These are phyloP conservation scores for Rhynchosporium agropyri DNA, from an alignment of 2,329 filamentous ascomycete genomes.

Conservation along the genomic window DNA sequence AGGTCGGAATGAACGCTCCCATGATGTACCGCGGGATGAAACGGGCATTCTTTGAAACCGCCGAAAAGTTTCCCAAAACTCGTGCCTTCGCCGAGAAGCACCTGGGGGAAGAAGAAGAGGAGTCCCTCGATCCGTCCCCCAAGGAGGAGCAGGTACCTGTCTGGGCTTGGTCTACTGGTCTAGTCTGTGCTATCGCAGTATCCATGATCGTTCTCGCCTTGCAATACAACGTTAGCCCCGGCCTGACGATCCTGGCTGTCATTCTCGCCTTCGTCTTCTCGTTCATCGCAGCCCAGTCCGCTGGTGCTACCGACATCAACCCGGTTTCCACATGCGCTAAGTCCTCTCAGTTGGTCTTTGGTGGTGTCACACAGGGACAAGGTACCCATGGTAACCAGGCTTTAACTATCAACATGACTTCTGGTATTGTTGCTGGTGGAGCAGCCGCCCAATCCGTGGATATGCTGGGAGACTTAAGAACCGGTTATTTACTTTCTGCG, in stretches of 20 bases:
- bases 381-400: background rate
- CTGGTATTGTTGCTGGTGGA: constrained; percentile 11
- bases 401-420: constrained; percentile 9
- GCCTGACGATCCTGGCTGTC: constrained; percentile 2
- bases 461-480: constrained; percentile 12
- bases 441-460: constrained; percentile 8
- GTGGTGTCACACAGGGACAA: constrained; percentile 14
- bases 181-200: constrained; percentile 1
- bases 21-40: constrained; percentile 12
- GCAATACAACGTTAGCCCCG: constrained; percentile 9
- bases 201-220: constrained; percentile 11
- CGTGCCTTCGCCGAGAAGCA: constrained; percentile 6
- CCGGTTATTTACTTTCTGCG: constrained; percentile 1
- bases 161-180: constrained; percentile 8
- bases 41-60: background rate
- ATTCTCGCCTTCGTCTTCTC: constrained; percentile 15
- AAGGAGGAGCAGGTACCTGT: constrained; percentile 10
- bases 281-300: constrained; percentile 11
- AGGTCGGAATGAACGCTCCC: constrained; percentile 12
- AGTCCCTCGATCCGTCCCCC: background rate
- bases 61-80: constrained; percentile 4
- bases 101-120: background rate
- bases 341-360: constrained; percentile 9
- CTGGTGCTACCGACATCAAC: constrained; percentile 11
- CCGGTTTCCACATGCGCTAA: constrained; percentile 11